Evolutionary conservation across 2,329 filamentous ascomycete species (phyloP).

Genomic region (Lecanosticta acicola): DNA sequence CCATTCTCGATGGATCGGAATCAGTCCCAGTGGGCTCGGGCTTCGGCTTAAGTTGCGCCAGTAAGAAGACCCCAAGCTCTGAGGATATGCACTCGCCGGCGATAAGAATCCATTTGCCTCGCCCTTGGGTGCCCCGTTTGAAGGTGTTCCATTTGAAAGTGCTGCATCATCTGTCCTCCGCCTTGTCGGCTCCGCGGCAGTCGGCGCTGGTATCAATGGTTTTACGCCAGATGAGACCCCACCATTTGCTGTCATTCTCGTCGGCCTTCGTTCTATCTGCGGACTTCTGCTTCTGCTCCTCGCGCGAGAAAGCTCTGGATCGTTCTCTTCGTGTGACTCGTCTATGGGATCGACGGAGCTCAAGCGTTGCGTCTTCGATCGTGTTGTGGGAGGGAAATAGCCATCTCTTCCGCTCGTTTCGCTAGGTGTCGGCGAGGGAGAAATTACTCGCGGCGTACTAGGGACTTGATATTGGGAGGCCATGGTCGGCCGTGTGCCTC

Average conservation of each 20-base stretch:
- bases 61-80: constrained; percentile 65
- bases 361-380: constrained; percentile 64
- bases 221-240: constrained; percentile 17
- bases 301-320: constrained; percentile 51
- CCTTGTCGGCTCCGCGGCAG: constrained; percentile 20
- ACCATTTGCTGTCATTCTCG: constrained; percentile 22
- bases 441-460: constrained; percentile 79
- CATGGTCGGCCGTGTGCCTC: constrained; percentile 15
- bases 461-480: constrained; percentile 55
- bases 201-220: constrained; percentile 8
- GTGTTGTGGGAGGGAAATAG: constrained; percentile 69
- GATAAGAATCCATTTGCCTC: constrained; percentile 28
- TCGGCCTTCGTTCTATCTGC: constrained; percentile 35
- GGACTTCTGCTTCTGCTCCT: constrained; percentile 69
- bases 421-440: constrained; percentile 72
- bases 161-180: constrained; percentile 33
- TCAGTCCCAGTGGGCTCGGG: constrained; percentile 86
- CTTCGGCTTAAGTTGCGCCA: constrained; percentile 88
- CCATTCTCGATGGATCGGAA: constrained; percentile 91
- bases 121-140: constrained; percentile 20
- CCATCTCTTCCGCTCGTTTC: constrained; percentile 52
- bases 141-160: constrained; percentile 8
- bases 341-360: constrained; percentile 56
- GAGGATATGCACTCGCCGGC: constrained; percentile 27
- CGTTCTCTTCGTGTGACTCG: constrained; percentile 46